These are phyloP conservation scores for Ceratocystis destructans DNA, from an alignment of 2,329 filamentous ascomycete species.

Conservation along the genomic window DNA sequence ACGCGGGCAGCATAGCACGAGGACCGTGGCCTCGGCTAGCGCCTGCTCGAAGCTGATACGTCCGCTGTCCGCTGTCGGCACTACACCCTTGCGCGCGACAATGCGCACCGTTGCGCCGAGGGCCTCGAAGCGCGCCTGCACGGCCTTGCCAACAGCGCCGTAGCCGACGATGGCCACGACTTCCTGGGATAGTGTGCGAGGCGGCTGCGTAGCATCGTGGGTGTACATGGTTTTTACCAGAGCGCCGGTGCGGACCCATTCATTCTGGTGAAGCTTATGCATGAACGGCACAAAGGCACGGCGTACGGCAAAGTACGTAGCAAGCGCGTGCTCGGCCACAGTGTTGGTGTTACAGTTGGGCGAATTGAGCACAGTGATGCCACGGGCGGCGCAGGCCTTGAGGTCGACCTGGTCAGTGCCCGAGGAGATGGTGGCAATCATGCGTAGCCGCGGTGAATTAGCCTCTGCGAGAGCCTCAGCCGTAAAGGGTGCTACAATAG, in stretches of 20 bases:
- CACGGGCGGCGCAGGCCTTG: constrained; percentile 53
- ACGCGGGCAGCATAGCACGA: constrained; percentile 70
- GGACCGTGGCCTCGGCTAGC: constrained; percentile 55
- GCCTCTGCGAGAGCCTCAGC: constrained; percentile 13
- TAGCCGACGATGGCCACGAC: constrained; percentile 10
- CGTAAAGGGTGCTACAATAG: constrained; percentile 21
- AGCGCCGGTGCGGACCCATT: constrained; percentile 5
- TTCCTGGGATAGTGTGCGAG: constrained; percentile 11
- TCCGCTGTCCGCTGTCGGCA: not conserved
- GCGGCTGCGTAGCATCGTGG: not conserved
- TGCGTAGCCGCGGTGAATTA: constrained; percentile 22
- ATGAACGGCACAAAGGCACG: constrained; percentile 14
- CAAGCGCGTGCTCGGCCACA: constrained; percentile 65
- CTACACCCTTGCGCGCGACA: constrained; percentile 9
- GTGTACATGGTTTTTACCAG: constrained; percentile 9
- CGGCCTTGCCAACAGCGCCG: constrained; percentile 12
- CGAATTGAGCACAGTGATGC: constrained; percentile 69
- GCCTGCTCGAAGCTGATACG: constrained; percentile 32
- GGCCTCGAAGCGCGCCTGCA: constrained; percentile 2
- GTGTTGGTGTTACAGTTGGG: constrained; percentile 69
- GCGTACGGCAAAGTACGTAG: constrained; percentile 48
- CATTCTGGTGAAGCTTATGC: not conserved
- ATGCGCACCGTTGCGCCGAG: constrained; percentile 11
- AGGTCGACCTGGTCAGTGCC: constrained; percentile 77
- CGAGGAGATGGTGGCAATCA: constrained; percentile 31